Conservation (phyloP, 352 stramenopile species). For the Phytopythium kandeliae region DNA sequence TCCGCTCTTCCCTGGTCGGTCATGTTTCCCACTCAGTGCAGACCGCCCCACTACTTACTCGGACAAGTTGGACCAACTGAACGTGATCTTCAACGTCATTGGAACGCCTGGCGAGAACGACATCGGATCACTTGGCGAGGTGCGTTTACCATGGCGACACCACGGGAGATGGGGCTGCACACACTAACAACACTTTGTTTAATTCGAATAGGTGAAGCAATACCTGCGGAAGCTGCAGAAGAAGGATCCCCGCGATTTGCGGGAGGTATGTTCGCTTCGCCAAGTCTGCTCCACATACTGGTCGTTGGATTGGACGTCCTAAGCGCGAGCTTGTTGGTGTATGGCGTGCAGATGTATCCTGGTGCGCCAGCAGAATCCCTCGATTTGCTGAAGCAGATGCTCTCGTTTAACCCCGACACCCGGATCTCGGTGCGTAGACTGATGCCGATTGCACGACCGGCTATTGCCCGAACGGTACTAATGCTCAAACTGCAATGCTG, state of each 20-base stretch:
- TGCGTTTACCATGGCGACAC: background rate
- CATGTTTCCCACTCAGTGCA: slow-evolving; percentile 83
- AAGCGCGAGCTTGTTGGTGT: slow-evolving; percentile 1
- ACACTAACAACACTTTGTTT: background rate
- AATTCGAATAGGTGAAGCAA: slow-evolving; percentile 49
- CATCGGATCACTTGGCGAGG: slow-evolving; percentile 71
- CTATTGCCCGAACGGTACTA: background rate
- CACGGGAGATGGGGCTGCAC: background rate
- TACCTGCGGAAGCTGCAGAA: slow-evolving; percentile 83
- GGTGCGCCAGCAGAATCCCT: slow-evolving; percentile 72
- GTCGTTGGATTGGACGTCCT: background rate
- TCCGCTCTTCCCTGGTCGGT: slow-evolving; percentile 76
- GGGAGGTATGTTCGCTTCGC: slow-evolving; percentile 29
- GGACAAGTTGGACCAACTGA: slow-evolving; percentile 90
- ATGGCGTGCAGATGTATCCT: slow-evolving; percentile 57
- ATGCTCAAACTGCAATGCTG: background rate
- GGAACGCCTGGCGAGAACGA: slow-evolving; percentile 90
- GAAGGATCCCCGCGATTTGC: slow-evolving; percentile 71
- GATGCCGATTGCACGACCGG: background rate
- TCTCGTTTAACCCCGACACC: slow-evolving; percentile 74
- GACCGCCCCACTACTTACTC: slow-evolving; percentile 81
- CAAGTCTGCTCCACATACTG: too few relatives aligned
- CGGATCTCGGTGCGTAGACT: slow-evolving; percentile 65
- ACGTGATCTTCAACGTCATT: slow-evolving; percentile 95
- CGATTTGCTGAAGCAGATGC: slow-evolving; percentile 83